Percentiles rank a stretch among this genome's conserved stretches.
phyloP scores from a whole-genome alignment of 2,329 filamentous ascomycete genomes.

The Mollisia scopiformis region DNA sequence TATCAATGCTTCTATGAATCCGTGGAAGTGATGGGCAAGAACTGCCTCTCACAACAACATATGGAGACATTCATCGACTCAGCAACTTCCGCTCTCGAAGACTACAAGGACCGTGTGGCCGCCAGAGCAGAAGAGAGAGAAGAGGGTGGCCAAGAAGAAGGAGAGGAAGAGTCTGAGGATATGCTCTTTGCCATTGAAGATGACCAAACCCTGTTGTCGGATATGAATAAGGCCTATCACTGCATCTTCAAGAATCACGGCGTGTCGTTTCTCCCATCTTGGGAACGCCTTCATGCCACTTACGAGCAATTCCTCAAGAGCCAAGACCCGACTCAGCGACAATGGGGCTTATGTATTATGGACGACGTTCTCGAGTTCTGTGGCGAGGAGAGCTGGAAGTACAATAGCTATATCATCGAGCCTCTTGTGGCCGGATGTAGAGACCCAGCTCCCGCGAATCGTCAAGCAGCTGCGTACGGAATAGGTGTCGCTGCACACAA shows the following conservation, averaged over 20 bases:
- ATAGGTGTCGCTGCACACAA: constrained; percentile 95
- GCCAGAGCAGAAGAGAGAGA: constrained; percentile 83
- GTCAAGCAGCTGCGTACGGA: constrained; percentile 94
- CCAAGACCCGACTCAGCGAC: constrained; percentile 83
- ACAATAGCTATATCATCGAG: constrained; percentile 82
- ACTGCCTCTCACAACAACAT: constrained; percentile 75
- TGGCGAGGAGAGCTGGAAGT: constrained; percentile 83
- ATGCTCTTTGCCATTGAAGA: constrained; percentile 91
- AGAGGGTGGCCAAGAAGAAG: constrained; percentile 76
- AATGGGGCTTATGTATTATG: constrained; percentile 99
- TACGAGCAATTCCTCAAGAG: constrained; percentile 86
- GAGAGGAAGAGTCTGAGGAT: constrained; percentile 87
- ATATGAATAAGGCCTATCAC: constrained; percentile 99
- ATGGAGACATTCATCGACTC: constrained; percentile 88
- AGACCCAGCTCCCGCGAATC: constrained; percentile 85
- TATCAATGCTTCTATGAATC: constrained; percentile 99
- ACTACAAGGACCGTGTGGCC: constrained; percentile 87
- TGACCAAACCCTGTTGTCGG: constrained; percentile 92
- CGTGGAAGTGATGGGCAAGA: constrained; percentile 88
- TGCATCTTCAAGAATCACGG: constrained; percentile 98
- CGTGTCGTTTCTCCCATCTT: constrained; percentile 79
- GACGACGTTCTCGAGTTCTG: constrained; percentile 98
- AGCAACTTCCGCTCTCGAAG: constrained; percentile 82
- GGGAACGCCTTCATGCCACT: constrained; percentile 83
- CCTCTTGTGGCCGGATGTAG: constrained; percentile 85